phyloP scores from a whole-genome alignment of 768 basidiomycete genomes.

The Hypholoma fasciculare region DNA sequence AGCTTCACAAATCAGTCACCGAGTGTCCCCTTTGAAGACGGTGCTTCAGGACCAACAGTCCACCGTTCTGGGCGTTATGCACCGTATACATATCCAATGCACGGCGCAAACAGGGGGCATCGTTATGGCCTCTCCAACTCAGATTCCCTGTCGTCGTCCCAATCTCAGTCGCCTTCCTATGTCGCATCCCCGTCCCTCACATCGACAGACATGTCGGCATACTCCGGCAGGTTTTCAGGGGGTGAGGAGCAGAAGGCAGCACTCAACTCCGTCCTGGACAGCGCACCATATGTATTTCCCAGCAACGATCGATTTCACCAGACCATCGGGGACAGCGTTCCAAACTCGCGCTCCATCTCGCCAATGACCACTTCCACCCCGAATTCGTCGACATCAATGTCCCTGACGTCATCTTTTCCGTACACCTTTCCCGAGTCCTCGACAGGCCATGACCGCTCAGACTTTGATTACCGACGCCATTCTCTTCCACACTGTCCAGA shows the following conservation, averaged over 20 bases:
- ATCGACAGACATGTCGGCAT: constrained; percentile 28
- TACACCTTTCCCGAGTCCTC: constrained; percentile 62
- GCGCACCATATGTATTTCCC: constrained; percentile 26
- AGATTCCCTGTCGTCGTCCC: constrained; percentile 37
- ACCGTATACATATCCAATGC: constrained; percentile 44
- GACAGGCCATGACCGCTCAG: constrained; percentile 54
- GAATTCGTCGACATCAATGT: constrained; percentile 59
- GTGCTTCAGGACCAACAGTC: constrained; percentile 27
- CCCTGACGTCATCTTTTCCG: constrained; percentile 66
- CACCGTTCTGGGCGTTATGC: constrained; percentile 53
- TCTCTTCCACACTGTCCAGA: constrained; percentile 54
- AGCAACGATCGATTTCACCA: constrained; percentile 23
- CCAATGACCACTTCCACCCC: constrained; percentile 58
- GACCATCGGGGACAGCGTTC: constrained; percentile 17
- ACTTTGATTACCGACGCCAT: constrained; percentile 68
- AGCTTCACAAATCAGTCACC: constrained; percentile 43
- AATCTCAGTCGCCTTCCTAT: constrained; percentile 54
- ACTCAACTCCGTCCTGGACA: constrained; percentile 23
- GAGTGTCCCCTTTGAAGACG: constrained; percentile 35
- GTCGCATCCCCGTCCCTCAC: constrained; percentile 58
- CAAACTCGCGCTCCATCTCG: constrained; percentile 69
- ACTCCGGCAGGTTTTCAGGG: constrained; percentile 27
- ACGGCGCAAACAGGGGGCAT: constrained; percentile 31
- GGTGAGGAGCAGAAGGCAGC: constrained; percentile 27
- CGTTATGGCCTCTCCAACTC: constrained; percentile 38